Percentiles rank a stretch among this genome's conserved stretches.
Conservation (phyloP, 768 basidiomycete species). For the Hygrocybe punicea region DNA sequence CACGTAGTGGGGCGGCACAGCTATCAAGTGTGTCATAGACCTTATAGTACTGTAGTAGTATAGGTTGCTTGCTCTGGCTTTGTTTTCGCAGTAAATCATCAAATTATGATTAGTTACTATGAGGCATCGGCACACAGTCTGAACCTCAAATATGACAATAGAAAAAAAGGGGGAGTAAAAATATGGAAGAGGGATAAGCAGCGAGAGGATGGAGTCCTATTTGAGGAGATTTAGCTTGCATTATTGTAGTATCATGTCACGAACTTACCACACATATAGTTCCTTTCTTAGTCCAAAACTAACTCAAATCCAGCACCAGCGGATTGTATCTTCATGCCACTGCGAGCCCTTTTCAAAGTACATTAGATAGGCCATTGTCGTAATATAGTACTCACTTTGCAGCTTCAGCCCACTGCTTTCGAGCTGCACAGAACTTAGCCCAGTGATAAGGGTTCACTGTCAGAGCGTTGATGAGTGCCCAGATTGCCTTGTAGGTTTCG, state of each 20-base stretch:
- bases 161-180: too few relatives aligned
- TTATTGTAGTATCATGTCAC: too few relatives aligned
- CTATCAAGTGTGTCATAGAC: too few relatives aligned
- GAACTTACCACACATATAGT: too few relatives aligned
- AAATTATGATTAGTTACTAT: too few relatives aligned
- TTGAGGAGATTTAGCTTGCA: too few relatives aligned
- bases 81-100: too few relatives aligned
- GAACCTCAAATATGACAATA: too few relatives aligned
- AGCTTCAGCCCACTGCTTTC: not conserved
- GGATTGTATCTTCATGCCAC: not conserved
- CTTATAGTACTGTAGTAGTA: not conserved
- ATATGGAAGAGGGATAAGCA: too few relatives aligned
- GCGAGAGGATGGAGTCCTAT: too few relatives aligned
- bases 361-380: not conserved
- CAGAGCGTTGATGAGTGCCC: not conserved
- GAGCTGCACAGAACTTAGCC: slow-evolving; percentile 1
- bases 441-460: not conserved
- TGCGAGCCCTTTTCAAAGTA: not conserved
- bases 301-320: not conserved
- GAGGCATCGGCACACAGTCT: too few relatives aligned
- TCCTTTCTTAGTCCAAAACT: not conserved
- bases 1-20: too few relatives aligned
- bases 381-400: not conserved
- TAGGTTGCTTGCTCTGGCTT: not conserved
- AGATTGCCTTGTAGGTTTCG: not conserved